phyloP scores from a whole-genome alignment of 257 asterid genomes.

The Solanum corneliomulleri region DNA sequence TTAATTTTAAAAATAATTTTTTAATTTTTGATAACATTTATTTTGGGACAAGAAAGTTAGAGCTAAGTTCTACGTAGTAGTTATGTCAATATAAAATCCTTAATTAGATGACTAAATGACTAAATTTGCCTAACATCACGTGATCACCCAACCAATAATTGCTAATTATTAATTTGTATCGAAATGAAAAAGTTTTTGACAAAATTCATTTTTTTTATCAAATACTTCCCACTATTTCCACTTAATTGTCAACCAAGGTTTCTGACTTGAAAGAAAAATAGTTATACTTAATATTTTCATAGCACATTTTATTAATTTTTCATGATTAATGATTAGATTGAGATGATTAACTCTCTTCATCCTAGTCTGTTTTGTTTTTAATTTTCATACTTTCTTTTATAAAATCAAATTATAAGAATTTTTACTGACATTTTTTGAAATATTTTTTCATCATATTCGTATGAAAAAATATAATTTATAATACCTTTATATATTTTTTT shows the following conservation, averaged over 20 bases:
- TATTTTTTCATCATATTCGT: too few species aligned
- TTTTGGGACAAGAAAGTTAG: too few species aligned
- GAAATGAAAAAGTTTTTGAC: neutral
- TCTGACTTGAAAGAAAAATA: neutral
- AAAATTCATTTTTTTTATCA: neutral
- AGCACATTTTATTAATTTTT: neutral
- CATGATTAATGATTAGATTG: neutral
- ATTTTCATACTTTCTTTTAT: accelerated
- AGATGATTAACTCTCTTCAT: neutral
- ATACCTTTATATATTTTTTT: too few species aligned
- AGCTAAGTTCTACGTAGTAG: neutral
- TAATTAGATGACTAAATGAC: neutral
- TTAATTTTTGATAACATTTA: too few species aligned
- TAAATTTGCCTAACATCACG: neutral
- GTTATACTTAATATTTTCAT: neutral
- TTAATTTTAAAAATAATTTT: accelerated
- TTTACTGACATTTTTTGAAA: too few species aligned
- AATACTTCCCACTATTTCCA: neutral
- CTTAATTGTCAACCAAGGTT: neutral
- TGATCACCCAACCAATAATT: neutral
- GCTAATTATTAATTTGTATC: neutral
- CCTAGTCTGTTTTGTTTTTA: neutral
- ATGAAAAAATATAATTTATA: too few species aligned
- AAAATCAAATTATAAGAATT: too few species aligned
- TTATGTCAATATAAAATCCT: too few species aligned